A percentile compares a stretch with the other conserved stretches of the same genome.
phyloP scores from a whole-genome alignment of 495 filamentous ascomycete genomes.

The Thozetella sp. region DNA sequence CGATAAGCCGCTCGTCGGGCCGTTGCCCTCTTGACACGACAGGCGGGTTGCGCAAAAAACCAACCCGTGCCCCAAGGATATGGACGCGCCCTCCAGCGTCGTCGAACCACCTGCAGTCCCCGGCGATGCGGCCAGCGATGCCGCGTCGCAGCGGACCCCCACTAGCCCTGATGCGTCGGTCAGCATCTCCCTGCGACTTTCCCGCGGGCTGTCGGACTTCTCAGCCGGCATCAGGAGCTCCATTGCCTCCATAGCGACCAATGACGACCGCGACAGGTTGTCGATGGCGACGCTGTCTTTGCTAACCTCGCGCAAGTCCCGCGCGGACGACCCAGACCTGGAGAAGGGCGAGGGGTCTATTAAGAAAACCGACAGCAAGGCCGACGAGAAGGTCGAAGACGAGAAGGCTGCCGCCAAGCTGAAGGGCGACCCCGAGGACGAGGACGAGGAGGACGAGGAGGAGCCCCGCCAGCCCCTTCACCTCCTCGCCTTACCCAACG shows the following conservation, averaged over 20 bases:
- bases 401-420: too few relatives aligned
- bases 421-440: too few relatives aligned
- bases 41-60: too few relatives aligned
- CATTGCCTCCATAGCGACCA: conserved; percentile 12
- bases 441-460: background rate
- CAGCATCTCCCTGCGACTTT: conserved; percentile 10
- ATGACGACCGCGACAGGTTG: background rate
- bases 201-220: conserved; percentile 2
- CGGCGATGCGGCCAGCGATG: background rate
- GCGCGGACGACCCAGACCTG: background rate
- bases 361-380: too few relatives aligned
- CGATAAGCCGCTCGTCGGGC: too few relatives aligned
- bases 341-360: background rate
- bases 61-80: too few relatives aligned
- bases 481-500: conserved; percentile 24
- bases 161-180: background rate
- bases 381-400: background rate
- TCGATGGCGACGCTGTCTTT: background rate
- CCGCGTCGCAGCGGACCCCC: background rate
- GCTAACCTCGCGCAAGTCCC: background rate
- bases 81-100: too few relatives aligned
- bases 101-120: too few relatives aligned
- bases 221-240: conserved; percentile 17
- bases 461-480: conserved; percentile 3
- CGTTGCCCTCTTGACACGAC: too few relatives aligned